Base-by-base conservation (phyloP, 257 asterid species). In the Henckelia pumila region DNA sequence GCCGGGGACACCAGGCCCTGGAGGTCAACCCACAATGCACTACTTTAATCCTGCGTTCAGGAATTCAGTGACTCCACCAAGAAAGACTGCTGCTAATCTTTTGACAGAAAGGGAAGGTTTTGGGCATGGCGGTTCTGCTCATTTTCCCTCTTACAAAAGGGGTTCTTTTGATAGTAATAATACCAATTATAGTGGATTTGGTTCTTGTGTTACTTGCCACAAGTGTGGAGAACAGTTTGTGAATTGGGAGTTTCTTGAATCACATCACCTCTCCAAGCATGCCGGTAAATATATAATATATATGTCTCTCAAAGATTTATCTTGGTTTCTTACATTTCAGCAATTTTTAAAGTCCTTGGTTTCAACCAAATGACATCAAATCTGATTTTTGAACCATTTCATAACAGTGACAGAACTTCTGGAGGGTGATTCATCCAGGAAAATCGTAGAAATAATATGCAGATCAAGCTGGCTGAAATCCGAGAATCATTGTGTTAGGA, bases 391-490 rank as follows among this genome's bases (percentile, higher is more conserved):
- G 11, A 40, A 17, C 22, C 66, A 69, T 9, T 57, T 63, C 29
- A 55, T n/a, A 29, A 44, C 85, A 91, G 98, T 91, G 75, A 88
- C 92, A 24, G 98, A 91, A 73, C 96, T 91, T 29, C 76, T 78
- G 40, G 98, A 91, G 71, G 98, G 96, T 29, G 96, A 91, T 67
- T 91, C 98, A 8, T 91, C 98, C 2, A 72, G 98, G 64, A 91
- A 91, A 72, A 89, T 91, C 2, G 98, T 91, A 0, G 98, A 91
- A 67, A 91, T 91, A 68, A 91, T 91, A 50, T 88, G 98, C 77
- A 63, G 93, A 32, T 85, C 98, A 10, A 88, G 88, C 89, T 79
- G 86, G 86, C 63, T 76, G 20, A 88, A 85, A 28, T 65, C 96
- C 0, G 96, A 88, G 61, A 82, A 66, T 81, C 83, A 77, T 0